Conservation (phyloP, 768 basidiomycete species). For the Asterophora parasitica region DNA sequence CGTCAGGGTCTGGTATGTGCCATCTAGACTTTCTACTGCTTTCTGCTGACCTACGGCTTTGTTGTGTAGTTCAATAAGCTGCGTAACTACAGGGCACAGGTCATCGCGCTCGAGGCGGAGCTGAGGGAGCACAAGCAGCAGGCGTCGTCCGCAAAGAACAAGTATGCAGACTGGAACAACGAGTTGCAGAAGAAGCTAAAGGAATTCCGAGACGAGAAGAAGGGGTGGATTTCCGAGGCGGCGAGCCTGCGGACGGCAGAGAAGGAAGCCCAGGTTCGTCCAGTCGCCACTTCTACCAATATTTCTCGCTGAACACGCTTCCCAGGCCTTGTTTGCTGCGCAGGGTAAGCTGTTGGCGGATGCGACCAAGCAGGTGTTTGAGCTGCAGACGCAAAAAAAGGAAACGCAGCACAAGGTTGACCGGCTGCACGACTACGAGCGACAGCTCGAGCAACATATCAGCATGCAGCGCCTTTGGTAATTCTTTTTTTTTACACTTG, state of each 20-base stretch:
- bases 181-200: slow-evolving; percentile 75
- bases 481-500: not conserved
- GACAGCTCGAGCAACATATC: slow-evolving; percentile 78
- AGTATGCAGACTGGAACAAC: slow-evolving; percentile 80
- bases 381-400: slow-evolving; percentile 69
- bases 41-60: not conserved
- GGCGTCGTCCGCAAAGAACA: slow-evolving; percentile 66
- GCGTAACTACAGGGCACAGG: slow-evolving; percentile 68
- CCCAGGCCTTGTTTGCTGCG: slow-evolving; percentile 62
- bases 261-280: slow-evolving; percentile 59
- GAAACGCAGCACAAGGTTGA: slow-evolving; percentile 80
- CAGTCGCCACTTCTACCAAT: not conserved
- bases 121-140: slow-evolving; percentile 71
- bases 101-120: slow-evolving; percentile 61
- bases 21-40: not conserved
- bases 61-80: slow-evolving; percentile 69
- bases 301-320: not conserved
- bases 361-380: slow-evolving; percentile 65
- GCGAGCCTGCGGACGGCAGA: slow-evolving; percentile 63
- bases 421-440: slow-evolving; percentile 78
- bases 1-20: slow-evolving; percentile 70
- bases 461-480: slow-evolving; percentile 78
- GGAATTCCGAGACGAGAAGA: slow-evolving; percentile 75
- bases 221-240: slow-evolving; percentile 67
- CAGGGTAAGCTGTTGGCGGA: slow-evolving; percentile 66